phyloP scores from a whole-genome alignment of 495 filamentous ascomycete species.

The Neurospora sp. region DNA sequence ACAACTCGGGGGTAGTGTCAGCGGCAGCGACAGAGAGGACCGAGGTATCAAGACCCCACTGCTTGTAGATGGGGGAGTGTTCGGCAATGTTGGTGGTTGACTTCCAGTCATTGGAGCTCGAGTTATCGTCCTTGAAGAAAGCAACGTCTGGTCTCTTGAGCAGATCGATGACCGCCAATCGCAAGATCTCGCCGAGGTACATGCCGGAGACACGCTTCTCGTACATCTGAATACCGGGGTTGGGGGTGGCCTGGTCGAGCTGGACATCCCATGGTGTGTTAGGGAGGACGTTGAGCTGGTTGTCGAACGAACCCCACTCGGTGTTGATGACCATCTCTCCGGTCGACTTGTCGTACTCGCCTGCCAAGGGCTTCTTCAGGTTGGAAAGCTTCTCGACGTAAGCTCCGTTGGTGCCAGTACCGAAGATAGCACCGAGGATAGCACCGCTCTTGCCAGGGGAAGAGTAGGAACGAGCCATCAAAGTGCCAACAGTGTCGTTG shows the following conservation, averaged over 20 bases:
- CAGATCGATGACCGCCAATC: slow-evolving; percentile 59
- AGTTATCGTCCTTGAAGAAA: slow-evolving; percentile 60
- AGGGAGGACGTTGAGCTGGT: slow-evolving; percentile 75
- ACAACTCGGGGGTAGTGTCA: slow-evolving; percentile 54
- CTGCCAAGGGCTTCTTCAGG: slow-evolving; percentile 53
- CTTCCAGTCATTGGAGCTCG: slow-evolving; percentile 50
- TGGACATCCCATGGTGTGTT: slow-evolving; percentile 72
- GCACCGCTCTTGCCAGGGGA: slow-evolving; percentile 81
- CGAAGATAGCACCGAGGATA: slow-evolving; percentile 84
- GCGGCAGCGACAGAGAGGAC: slow-evolving; percentile 72
- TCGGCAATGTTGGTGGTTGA: slow-evolving; percentile 57
- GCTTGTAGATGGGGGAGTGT: slow-evolving; percentile 55
- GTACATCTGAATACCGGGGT: slow-evolving; percentile 97
- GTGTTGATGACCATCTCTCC: slow-evolving; percentile 97
- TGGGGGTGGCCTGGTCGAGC: slow-evolving; percentile 70
- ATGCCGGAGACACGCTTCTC: slow-evolving; percentile 97
- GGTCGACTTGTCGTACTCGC: slow-evolving; percentile 68
- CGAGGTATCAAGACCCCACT: slow-evolving; percentile 85
- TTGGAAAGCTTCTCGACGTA: slow-evolving; percentile 71
- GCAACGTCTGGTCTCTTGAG: slow-evolving; percentile 48
- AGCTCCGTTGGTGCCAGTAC: slow-evolving; percentile 90
- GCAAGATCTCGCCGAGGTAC: slow-evolving; percentile 93
- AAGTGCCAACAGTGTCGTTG: slow-evolving; percentile 93
- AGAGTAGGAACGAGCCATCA: slow-evolving; percentile 95
- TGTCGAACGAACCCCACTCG: slow-evolving; percentile 98